phyloP scores from a whole-genome alignment of 257 asterid genomes.

The Cinchona pubescens region DNA sequence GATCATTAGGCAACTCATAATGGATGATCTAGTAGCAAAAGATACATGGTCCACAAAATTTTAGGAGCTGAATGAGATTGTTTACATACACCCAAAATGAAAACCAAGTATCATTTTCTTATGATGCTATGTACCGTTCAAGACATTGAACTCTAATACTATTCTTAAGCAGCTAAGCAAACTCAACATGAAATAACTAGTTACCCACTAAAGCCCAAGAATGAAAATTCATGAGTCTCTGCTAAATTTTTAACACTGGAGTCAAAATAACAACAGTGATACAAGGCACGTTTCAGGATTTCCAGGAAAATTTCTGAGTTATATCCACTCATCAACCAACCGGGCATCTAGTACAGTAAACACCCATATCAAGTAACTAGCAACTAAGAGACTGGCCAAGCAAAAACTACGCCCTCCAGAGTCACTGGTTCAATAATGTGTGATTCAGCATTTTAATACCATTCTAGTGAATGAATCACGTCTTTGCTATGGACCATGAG shows the following conservation, averaged over 20 bases:
- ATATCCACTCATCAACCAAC: too few species aligned
- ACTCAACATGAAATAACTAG: background rate
- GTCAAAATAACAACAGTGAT: background rate
- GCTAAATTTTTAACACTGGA: background rate
- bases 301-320: background rate
- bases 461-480: background rate
- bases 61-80: background rate
- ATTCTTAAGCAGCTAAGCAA: too few species aligned
- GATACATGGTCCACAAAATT: background rate
- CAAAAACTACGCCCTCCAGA: background rate
- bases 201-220: background rate
- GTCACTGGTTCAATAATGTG: background rate
- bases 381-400: background rate
- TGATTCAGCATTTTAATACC: background rate
- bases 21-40: slow-evolving; percentile 61
- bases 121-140: background rate
- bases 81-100: background rate
- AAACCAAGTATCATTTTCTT: background rate
- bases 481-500: background rate
- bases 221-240: background rate
- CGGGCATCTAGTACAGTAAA: background rate
- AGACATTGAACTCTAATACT: background rate
- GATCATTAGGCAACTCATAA: slow-evolving; percentile 94
- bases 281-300: background rate
- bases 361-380: background rate